Conservation (phyloP, 2,329 filamentous ascomycete genomes). For the Aspergillus pseudotamarii region DNA sequence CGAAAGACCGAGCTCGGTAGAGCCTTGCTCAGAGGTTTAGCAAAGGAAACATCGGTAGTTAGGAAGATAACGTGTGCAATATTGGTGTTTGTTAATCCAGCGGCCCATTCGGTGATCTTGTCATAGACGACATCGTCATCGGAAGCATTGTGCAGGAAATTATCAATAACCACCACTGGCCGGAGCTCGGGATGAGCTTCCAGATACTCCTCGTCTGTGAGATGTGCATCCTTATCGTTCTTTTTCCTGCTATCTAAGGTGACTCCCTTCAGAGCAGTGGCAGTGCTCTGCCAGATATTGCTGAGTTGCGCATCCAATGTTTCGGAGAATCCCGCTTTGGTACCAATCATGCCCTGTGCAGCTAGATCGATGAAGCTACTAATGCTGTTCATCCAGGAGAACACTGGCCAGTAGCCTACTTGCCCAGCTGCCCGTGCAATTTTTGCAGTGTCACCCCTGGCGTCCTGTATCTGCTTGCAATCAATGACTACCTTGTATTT, state of each 20-base stretch:
- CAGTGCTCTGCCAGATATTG: constrained; percentile 86
- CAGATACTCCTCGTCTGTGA: constrained; percentile 83
- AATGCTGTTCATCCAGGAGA: constrained; percentile 94
- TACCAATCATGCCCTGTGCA: constrained; percentile 88
- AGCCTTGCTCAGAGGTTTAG: constrained; percentile 82
- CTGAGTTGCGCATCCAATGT: constrained; percentile 84
- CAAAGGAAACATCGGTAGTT: constrained; percentile 84
- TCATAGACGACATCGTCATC: constrained; percentile 69
- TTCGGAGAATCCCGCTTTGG: constrained; percentile 92
- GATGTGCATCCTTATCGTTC: constrained; percentile 69
- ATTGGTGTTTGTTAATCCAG: constrained; percentile 80
- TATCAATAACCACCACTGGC: constrained; percentile 86
- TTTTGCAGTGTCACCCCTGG: constrained; percentile 81
- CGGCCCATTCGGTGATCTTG: constrained; percentile 87
- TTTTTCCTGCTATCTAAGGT: constrained; percentile 71
- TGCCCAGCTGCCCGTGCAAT: constrained; percentile 79
- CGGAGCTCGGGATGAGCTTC: constrained; percentile 84
- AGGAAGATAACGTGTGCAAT: constrained; percentile 93
- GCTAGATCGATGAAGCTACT: constrained; percentile 91
- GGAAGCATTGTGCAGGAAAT: constrained; percentile 80
- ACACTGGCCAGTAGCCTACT: constrained; percentile 90
- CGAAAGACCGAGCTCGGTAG: constrained; percentile 90
- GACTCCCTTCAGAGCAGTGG: constrained; percentile 75
- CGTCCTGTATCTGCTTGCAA: constrained; percentile 91
- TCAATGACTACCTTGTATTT: constrained; percentile 83